Base-by-base conservation (phyloP, 257 asterid genomes). In the Salvia miltiorrhiza region DNA sequence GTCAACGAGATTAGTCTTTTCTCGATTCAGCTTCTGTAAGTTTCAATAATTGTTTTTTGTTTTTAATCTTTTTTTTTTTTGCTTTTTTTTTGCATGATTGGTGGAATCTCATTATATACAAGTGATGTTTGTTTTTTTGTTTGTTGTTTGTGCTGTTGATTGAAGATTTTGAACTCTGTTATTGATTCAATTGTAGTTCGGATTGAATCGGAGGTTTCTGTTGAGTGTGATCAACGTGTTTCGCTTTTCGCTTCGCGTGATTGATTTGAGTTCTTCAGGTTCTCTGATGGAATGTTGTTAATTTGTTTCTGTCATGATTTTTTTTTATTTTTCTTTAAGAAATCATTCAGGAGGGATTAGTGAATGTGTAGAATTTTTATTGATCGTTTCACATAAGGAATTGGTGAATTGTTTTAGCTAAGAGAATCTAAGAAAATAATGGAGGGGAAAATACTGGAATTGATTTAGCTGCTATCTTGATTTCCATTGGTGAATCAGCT, bases 11-110 rank as follows among this genome's bases (percentile, higher is more conserved):
- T 50, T 30, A 28, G 28, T 19, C 52, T 37, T 8, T 21, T 26
- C 59, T 24, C 33, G 72, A 35, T 68, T 63, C 69, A 73, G 26
- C 63, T 55, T 55, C 24, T 24, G 78, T 77, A 68, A 68, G 82
- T 56, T 62, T 69, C 45, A 30, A 26, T 24, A 17, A 50, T 26
- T 13, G 6, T 7, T 50, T 61, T 61, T 50, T 32, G n/a, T n/a
- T n/a, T n/a, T n/a, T n/a, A n/a, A n/a, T n/a, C n/a, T n/a, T n/a
- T n/a, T n/a, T n/a, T n/a, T n/a, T n/a, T n/a, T n/a, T 13, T 53
- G 58, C 48, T 21, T 1, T 17, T 69, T 13, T 47, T 63, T 13
- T 50, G 55, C 69, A 24, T 65, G 48, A 73, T 73, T 39, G 30
- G 39, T 30, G 28, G 26, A 19, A 13, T 30, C 44, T 11, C 55